Evolutionary conservation across 768 basidiomycete species (phyloP).

Genomic region (Suillus fuscotomentosus): DNA sequence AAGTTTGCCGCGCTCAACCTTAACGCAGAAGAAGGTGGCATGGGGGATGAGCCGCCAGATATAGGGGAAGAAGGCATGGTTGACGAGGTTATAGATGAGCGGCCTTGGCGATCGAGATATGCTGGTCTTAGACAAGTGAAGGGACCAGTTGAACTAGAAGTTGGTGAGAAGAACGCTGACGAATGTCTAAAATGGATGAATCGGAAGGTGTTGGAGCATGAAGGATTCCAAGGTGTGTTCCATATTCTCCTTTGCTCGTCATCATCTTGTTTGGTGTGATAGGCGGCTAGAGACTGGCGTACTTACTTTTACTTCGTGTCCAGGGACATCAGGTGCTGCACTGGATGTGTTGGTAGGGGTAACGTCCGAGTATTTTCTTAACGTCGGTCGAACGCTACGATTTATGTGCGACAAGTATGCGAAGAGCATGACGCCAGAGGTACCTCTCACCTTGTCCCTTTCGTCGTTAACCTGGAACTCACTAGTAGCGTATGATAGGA

Average conservation of each 20-base stretch:
- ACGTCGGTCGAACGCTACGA: constrained; percentile 84
- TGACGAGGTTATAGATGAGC: constrained; percentile 50
- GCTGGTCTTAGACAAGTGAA: constrained; percentile 11
- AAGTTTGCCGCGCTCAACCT: constrained; percentile 60
- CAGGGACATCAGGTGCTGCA: constrained; percentile 74
- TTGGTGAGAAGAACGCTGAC: constrained; percentile 58
- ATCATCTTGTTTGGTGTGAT: not conserved
- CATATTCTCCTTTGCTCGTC: not conserved
- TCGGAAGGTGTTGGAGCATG: constrained; percentile 81
- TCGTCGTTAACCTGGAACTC: constrained; percentile 4
- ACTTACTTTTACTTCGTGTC: not conserved
- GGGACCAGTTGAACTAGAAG: constrained; percentile 39
- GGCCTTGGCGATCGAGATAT: constrained; percentile 48
- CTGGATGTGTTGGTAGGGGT: constrained; percentile 78
- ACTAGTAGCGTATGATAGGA: constrained; percentile 51
- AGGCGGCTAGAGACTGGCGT: not conserved
- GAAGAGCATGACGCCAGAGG: constrained; percentile 81
- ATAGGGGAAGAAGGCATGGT: constrained; percentile 27
- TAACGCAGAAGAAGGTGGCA: constrained; percentile 33
- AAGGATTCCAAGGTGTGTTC: constrained; percentile 84
- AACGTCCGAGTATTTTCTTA: constrained; percentile 76
- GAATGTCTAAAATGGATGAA: constrained; percentile 74
- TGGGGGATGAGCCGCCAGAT: constrained; percentile 34
- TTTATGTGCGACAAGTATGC: constrained; percentile 81
- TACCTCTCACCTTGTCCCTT: constrained; percentile 31